A percentile compares a stretch with the other conserved stretches of the same genome.
Conservation (phyloP, 2,329 filamentous ascomycete species). For the Aspergillus terreus region DNA sequence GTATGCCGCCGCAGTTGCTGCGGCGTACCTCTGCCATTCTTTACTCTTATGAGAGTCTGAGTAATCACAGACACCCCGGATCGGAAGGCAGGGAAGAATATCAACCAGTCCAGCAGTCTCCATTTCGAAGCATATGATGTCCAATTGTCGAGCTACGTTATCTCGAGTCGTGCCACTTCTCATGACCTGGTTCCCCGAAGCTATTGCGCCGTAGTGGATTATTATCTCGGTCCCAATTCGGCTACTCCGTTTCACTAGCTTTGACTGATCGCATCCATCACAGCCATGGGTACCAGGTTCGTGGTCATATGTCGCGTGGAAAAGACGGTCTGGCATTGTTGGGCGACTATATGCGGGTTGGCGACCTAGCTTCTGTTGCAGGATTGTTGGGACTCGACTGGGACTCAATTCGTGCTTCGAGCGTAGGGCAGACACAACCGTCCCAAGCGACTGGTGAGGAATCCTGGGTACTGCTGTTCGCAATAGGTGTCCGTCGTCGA, state of each 20-base stretch:
- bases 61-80: conserved; percentile 44
- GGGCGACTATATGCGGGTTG: neutral
- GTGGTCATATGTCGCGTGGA: conserved; percentile 6
- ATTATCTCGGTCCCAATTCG: neutral
- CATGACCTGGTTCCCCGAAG: conserved; percentile 24
- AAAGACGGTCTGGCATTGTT: conserved; percentile 6
- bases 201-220: conserved; percentile 24
- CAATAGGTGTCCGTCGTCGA: conserved; percentile 4
- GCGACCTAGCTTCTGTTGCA: neutral
- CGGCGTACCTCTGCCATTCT: conserved; percentile 36
- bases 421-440: neutral
- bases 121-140: conserved; percentile 29
- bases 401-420: conserved; percentile 1
- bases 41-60: conserved; percentile 40
- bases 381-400: conserved; percentile 1
- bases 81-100: conserved; percentile 30
- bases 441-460: conserved; percentile 1
- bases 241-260: neutral
- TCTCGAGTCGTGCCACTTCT: conserved; percentile 14
- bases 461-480: conserved; percentile 9
- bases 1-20: conserved; percentile 27
- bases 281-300: neutral
- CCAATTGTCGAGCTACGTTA: conserved; percentile 1
- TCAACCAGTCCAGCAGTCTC: conserved; percentile 27
- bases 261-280: conserved; percentile 1